Conservation (phyloP, 1,139 yeast species). For the Diutina sp. region DNA sequence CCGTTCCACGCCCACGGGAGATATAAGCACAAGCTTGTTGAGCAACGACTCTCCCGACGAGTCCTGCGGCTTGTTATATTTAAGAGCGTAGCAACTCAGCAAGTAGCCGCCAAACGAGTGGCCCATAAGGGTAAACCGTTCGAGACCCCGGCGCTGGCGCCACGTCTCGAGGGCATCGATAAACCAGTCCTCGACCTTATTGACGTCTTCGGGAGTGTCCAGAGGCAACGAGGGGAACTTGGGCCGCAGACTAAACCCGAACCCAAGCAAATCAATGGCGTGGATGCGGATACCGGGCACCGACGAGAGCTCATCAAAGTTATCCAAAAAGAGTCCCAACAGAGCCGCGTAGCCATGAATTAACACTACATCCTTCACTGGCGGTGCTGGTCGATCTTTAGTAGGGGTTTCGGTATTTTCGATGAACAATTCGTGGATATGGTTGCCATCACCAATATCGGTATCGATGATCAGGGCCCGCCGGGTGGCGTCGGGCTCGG, state of each 20-base stretch:
- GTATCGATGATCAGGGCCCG: conserved; percentile 20
- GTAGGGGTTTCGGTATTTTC: conserved; percentile 12
- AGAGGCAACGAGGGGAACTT: conserved; percentile 20
- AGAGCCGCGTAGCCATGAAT: conserved; percentile 38
- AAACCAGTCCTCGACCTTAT: conserved; percentile 60
- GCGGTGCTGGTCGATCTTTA: conserved; percentile 1
- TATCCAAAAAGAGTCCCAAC: conserved; percentile 29
- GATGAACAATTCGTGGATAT: conserved; percentile 8
- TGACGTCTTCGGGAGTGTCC: conserved; percentile 14
- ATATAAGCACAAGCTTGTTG: conserved; percentile 19
- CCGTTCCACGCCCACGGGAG: conserved; percentile 36
- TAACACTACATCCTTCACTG: conserved; percentile 22
- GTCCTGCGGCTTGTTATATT: conserved; percentile 25
- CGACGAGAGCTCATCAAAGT: conserved; percentile 24
- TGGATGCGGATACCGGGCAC: conserved; percentile 32
- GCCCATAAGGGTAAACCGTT: conserved; percentile 62
- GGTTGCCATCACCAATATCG: conserved; percentile 8
- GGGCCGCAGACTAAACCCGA: conserved; percentile 33
- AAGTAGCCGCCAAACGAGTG: conserved; percentile 93
- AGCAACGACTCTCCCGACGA: background rate
- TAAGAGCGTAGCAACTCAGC: conserved; percentile 64
- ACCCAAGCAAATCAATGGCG: conserved; percentile 32
- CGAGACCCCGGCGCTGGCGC: conserved; percentile 47
- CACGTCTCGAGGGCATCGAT: conserved; percentile 76
- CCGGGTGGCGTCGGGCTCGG: conserved; percentile 38